A percentile compares a stretch with the other conserved stretches of the same genome.
Conservation (phyloP, 805 yeast species). For the Metahyphopichia silvanorum region DNA sequence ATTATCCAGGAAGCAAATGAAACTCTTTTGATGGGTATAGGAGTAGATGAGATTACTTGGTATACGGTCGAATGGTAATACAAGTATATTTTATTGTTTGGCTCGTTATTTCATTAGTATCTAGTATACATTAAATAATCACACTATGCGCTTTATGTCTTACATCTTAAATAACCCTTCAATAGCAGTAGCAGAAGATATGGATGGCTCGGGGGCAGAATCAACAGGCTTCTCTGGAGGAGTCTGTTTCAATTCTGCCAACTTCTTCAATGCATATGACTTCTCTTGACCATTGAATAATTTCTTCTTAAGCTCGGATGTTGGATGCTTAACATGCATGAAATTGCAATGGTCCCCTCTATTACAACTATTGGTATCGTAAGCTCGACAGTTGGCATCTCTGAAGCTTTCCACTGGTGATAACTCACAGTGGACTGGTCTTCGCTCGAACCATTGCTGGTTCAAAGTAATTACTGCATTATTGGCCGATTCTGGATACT, state of each 20-base stretch:
- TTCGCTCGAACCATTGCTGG: slow-evolving; percentile 74
- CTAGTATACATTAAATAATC: too few species aligned
- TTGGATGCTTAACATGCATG: slow-evolving; percentile 70
- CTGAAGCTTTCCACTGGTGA: slow-evolving; percentile 69
- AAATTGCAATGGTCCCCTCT: slow-evolving; percentile 85
- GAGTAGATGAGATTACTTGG: too few species aligned
- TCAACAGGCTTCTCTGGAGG: not conserved
- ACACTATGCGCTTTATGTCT: too few species aligned
- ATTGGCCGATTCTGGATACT: slow-evolving; percentile 53
- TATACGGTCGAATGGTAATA: too few species aligned
- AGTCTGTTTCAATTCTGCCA: slow-evolving; percentile 4
- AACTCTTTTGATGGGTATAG: too few species aligned
- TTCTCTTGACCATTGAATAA: slow-evolving; percentile 41
- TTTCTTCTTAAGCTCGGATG: slow-evolving; percentile 35
- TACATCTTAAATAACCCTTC: slow-evolving; percentile 7
- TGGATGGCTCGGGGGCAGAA: not conserved
- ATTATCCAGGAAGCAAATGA: too few species aligned
- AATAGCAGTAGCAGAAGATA: slow-evolving; percentile 3
- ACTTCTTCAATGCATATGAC: slow-evolving; percentile 13
- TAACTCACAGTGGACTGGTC: slow-evolving; percentile 77
- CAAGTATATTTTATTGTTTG: too few species aligned
- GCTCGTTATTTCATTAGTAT: too few species aligned
- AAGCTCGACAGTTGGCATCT: slow-evolving; percentile 75
- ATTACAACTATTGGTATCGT: slow-evolving; percentile 60
- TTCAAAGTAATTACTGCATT: slow-evolving; percentile 61